Conservation (phyloP, 306 rosid species). For the Quercus parvula region DNA sequence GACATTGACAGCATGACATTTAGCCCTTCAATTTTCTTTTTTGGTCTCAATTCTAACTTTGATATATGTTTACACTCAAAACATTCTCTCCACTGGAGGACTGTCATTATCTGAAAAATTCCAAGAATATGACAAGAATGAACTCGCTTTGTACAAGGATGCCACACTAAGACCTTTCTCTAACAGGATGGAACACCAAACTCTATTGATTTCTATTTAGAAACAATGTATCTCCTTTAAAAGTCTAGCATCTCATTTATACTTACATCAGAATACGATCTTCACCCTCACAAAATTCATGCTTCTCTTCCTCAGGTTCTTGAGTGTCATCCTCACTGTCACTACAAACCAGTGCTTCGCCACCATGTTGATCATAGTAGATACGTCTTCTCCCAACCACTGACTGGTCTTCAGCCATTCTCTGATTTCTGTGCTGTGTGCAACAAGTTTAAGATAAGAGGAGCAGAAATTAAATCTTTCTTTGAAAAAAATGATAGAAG, state of each 20-base stretch:
- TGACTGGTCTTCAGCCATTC: constrained; percentile 98
- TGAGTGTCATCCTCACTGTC: constrained; percentile 90
- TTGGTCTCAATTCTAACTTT: background rate
- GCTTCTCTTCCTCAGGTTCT: constrained; percentile 79
- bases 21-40: background rate
- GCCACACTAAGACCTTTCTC: background rate
- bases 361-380: constrained; percentile 83
- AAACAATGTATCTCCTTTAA: background rate
- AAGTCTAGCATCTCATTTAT: constrained; percentile 21
- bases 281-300: constrained; percentile 76
- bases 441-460: constrained; percentile 49
- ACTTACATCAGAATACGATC: constrained; percentile 75
- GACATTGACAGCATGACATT: background rate
- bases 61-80: background rate
- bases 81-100: background rate
- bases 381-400: constrained; percentile 94
- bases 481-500: constrained; percentile 6
- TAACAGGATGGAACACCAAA: background rate
- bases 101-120: background rate
- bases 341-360: constrained; percentile 90
- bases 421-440: constrained; percentile 86
- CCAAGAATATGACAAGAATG: background rate
- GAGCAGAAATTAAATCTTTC: constrained; percentile 30
- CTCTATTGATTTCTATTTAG: background rate
- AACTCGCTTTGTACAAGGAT: background rate